Evolutionary conservation across 1,284 basidiomycete species (phyloP).

Genomic region (Ustilago crameri): DNA sequence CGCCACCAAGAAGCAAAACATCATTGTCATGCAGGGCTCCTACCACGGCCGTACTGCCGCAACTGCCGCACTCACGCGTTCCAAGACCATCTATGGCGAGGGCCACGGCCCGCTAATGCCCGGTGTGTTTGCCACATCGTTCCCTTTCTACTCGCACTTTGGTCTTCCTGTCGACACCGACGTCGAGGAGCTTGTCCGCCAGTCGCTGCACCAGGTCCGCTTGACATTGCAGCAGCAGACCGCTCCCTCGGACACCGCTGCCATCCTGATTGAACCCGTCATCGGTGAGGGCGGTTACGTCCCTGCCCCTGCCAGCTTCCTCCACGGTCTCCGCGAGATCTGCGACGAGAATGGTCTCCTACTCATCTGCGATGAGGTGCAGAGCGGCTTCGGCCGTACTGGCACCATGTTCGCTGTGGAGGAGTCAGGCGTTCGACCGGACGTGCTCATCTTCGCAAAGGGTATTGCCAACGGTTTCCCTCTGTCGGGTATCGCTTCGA

Average conservation of each 20-base stretch:
- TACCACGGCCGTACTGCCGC: constrained; percentile 71
- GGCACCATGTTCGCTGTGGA: constrained; percentile 75
- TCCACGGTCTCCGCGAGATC: constrained; percentile 81
- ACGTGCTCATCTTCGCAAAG: constrained; percentile 91
- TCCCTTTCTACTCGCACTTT: constrained; percentile 93
- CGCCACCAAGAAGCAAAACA: constrained; percentile 82
- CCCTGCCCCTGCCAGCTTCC: constrained; percentile 82
- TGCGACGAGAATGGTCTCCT: constrained; percentile 90
- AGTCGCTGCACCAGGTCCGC: constrained; percentile 83
- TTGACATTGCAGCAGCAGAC: constrained; percentile 86
- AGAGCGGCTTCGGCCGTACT: constrained; percentile 74
- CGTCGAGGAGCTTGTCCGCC: constrained; percentile 75
- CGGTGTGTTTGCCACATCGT: constrained; percentile 83
- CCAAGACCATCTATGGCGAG: constrained; percentile 88
- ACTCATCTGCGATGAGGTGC: constrained; percentile 96
- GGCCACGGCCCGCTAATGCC: constrained; percentile 85
- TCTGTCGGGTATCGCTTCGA: constrained; percentile 83
- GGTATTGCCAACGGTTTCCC: constrained; percentile 95
- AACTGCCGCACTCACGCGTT: constrained; percentile 86
- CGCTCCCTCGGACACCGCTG: constrained; percentile 85
- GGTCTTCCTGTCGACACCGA: constrained; percentile 76
- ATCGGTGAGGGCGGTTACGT: constrained; percentile 94
- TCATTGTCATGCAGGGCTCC: constrained; percentile 82
- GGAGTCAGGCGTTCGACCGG: constrained; percentile 81
- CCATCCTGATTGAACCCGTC: constrained; percentile 90